phyloP scores from a whole-genome alignment of 1,139 yeast species.

The Meyerozyma sp. region DNA sequence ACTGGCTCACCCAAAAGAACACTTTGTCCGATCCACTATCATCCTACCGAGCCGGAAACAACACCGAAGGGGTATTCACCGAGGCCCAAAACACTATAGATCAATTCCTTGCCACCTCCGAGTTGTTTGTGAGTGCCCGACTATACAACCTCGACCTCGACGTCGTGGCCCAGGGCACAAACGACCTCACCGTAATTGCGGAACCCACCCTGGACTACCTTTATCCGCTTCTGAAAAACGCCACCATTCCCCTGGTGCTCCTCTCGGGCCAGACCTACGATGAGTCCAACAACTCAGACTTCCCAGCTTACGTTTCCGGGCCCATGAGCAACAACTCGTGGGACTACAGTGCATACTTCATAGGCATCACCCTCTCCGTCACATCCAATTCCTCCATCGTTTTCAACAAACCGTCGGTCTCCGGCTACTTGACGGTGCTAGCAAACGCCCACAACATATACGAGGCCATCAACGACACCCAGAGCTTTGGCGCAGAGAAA shows the following conservation, averaged over 20 bases:
- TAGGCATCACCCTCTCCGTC: constrained; percentile 66
- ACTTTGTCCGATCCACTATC: constrained; percentile 56
- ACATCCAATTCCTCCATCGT: constrained; percentile 69
- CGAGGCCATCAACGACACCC: constrained; percentile 40
- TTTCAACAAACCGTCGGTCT: constrained; percentile 49
- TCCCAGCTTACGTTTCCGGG: constrained; percentile 50
- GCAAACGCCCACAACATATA: constrained; percentile 53
- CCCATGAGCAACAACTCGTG: constrained; percentile 42
- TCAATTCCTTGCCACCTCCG: constrained; percentile 60
- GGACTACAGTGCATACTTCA: constrained; percentile 31
- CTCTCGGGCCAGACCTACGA: constrained; percentile 2
- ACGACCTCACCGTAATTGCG: constrained; percentile 26
- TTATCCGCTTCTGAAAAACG: constrained; percentile 46
- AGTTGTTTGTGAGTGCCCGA: constrained; percentile 59
- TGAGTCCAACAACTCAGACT: constrained; percentile 11
- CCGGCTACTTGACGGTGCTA: constrained; percentile 70
- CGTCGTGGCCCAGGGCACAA: constrained; percentile 30
- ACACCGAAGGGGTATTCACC: constrained; percentile 34
- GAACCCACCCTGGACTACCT: constrained; percentile 31
- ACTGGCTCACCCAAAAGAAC: constrained; percentile 62
- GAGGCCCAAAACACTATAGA: constrained; percentile 44
- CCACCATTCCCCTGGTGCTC: constrained; percentile 36
- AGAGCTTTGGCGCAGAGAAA: constrained; percentile 1
- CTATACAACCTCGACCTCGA: constrained; percentile 54
- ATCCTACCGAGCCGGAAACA: constrained; percentile 67